Conservation (phyloP, 805 yeast genomes). For the Candida endomychidarum region DNA sequence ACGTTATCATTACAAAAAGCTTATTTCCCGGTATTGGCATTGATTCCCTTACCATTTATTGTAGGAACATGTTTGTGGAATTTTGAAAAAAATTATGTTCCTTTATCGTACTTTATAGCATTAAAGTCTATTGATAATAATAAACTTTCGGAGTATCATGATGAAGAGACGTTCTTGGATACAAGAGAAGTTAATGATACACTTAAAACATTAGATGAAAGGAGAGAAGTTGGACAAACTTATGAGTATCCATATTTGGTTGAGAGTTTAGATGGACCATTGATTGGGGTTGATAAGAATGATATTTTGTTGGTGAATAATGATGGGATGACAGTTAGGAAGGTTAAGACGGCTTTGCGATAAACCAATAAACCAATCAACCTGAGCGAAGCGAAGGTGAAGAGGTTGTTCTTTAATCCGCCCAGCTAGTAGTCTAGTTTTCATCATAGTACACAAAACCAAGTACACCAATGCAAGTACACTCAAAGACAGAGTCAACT, state of each 20-base stretch:
- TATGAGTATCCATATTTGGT: constrained; percentile 78
- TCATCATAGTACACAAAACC: not conserved
- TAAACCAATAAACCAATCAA: too few relatives aligned
- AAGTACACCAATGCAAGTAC: too few relatives aligned
- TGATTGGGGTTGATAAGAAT: constrained; percentile 65
- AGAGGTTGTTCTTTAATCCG: too few relatives aligned
- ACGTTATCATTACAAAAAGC: constrained; percentile 81
- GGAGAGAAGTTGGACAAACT: constrained; percentile 66
- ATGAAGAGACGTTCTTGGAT: constrained; percentile 20
- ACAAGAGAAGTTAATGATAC: constrained; percentile 17
- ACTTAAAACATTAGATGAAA: constrained; percentile 69
- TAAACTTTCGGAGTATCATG: constrained; percentile 21
- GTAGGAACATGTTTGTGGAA: constrained; percentile 71
- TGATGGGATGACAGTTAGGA: constrained; percentile 23
- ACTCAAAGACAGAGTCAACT: too few relatives aligned
- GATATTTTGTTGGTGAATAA: constrained; percentile 22
- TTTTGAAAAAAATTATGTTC: constrained; percentile 78
- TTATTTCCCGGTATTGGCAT: constrained; percentile 65
- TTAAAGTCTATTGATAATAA: constrained; percentile 68
- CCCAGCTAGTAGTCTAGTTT: too few relatives aligned
- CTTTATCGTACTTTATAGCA: constrained; percentile 83
- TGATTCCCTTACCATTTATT: constrained; percentile 74
- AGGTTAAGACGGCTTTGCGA: constrained; percentile 17
- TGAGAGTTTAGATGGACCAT: constrained; percentile 77
- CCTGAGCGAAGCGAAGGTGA: too few relatives aligned